Conservation (phyloP, 352 stramenopile genomes). For the Globisporangium solare region DNA sequence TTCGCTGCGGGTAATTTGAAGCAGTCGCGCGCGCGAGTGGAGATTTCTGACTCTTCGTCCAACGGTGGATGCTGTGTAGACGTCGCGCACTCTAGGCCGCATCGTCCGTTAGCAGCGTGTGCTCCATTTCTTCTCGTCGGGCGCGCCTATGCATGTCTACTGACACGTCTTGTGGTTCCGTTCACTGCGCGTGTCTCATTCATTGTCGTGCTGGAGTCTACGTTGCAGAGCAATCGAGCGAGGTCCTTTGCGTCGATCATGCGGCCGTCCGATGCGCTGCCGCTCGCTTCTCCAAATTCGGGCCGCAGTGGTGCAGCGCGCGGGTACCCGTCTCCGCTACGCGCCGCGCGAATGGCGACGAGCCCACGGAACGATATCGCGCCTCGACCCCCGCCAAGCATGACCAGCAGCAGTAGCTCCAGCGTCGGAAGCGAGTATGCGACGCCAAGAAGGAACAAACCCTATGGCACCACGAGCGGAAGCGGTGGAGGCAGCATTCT, state of each 20-base stretch:
- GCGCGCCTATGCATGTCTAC: too few species aligned
- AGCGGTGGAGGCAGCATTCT: conserved; percentile 27
- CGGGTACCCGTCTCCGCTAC: conserved; percentile 10
- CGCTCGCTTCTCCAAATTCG: conserved; percentile 4
- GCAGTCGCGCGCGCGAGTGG: too few species aligned
- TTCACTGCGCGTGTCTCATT: too few species aligned
- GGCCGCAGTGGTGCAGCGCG: not conserved
- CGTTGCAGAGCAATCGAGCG: not conserved
- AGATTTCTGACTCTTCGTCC: too few species aligned
- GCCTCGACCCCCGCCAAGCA: conserved; percentile 12
- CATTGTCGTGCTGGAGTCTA: too few species aligned
- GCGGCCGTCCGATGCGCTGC: conserved; percentile 7
- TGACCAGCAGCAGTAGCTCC: not conserved
- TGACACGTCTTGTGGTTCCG: too few species aligned
- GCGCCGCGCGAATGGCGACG: conserved; percentile 6
- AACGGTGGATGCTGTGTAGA: too few species aligned
- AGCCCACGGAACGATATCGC: conserved; percentile 28
- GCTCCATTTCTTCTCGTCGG: too few species aligned
- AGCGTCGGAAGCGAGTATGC: conserved; percentile 8
- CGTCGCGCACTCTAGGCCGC: too few species aligned
- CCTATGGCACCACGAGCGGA: not conserved
- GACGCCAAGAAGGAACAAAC: conserved; percentile 12
- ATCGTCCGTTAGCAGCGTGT: too few species aligned
- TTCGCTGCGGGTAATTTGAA: too few species aligned
- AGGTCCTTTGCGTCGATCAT: not conserved